These are phyloP conservation scores for Apiospora rasikravindrae DNA, from an alignment of 2,329 filamentous ascomycete species.

Conservation along the genomic window DNA sequence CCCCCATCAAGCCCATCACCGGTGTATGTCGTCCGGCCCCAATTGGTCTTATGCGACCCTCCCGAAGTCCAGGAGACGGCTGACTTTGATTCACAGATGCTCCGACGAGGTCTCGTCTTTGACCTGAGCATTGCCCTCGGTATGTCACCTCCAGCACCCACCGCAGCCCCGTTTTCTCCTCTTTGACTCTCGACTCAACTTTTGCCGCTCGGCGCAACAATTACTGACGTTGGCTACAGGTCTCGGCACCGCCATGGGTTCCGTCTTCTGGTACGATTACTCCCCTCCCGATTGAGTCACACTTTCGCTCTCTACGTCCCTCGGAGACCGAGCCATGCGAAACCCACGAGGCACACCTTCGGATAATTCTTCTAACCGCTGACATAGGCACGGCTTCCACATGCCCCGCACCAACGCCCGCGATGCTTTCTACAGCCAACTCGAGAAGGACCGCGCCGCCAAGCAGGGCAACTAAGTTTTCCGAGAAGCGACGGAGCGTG, in stretches of 20 bases:
- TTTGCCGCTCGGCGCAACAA: too few species aligned
- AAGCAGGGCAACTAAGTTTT: slow-evolving; percentile 30
- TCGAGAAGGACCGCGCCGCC: slow-evolving; percentile 61
- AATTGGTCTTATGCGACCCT: slow-evolving; percentile 19
- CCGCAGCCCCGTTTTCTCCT: background rate
- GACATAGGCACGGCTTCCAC: slow-evolving; percentile 65
- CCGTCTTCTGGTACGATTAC: slow-evolving; percentile 60
- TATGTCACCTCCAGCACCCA: slow-evolving; percentile 42
- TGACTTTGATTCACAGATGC: slow-evolving; percentile 53
- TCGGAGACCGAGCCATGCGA: background rate
- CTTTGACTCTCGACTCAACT: background rate
- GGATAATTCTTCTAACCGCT: background rate
- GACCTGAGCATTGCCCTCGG: slow-evolving; percentile 62
- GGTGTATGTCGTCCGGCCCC: slow-evolving; percentile 54
- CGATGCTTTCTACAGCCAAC: slow-evolving; percentile 63
- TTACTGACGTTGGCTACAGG: slow-evolving; percentile 49
- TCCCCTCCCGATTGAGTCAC: background rate
- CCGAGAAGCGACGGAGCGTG: background rate
- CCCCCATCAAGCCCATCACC: slow-evolving; percentile 57
- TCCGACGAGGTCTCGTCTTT: slow-evolving; percentile 62
- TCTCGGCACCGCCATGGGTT: slow-evolving; percentile 59
- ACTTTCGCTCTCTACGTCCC: background rate
- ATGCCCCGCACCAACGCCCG: slow-evolving; percentile 63
- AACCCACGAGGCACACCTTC: background rate
- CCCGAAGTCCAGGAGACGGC: slow-evolving; percentile 35